Percentiles rank a stretch among this genome's conserved stretches.
Evolutionary conservation across 108 stramenopile species (phyloP).

Genomic region (Pelagomonas calceolata): DNA sequence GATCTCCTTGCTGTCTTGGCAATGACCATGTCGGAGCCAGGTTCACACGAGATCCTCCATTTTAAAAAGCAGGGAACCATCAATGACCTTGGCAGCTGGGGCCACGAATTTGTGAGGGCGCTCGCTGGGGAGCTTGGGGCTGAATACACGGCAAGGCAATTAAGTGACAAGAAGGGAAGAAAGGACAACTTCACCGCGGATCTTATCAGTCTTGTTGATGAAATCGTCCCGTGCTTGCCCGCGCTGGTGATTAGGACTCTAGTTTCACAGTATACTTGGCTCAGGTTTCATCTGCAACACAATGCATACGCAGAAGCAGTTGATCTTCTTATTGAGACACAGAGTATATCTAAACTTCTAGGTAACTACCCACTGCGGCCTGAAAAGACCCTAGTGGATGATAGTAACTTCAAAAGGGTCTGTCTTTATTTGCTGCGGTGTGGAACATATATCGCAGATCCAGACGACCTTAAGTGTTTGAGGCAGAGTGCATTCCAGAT

Average conservation of each 20-base stretch:
- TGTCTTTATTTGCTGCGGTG: conserved; percentile 94
- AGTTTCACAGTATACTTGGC: too few relatives aligned
- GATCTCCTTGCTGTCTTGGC: conserved; percentile 92
- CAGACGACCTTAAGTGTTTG: conserved; percentile 80
- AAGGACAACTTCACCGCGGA: conserved; percentile 20
- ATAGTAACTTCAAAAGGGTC: conserved; percentile 81
- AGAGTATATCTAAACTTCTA: conserved; percentile 65
- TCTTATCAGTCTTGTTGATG: conserved; percentile 78
- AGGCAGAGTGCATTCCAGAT: conserved; percentile 76
- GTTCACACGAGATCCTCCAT: conserved; percentile 47
- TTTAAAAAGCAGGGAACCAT: conserved; percentile 75
- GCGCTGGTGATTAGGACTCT: too few relatives aligned
- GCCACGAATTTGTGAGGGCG: conserved; percentile 91
- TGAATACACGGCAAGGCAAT: conserved; percentile 76
- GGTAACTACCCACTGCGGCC: conserved; percentile 12
- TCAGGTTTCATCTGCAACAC: conserved; percentile 77
- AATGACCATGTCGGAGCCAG: conserved; percentile 88
- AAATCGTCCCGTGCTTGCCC: conserved; percentile 62
- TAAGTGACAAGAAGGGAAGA: conserved; percentile 51
- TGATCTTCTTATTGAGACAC: conserved; percentile 93
- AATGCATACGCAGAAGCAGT: conserved; percentile 98
- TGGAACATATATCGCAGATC: conserved; percentile 83
- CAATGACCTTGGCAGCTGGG: conserved; percentile 83
- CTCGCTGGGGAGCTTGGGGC: conserved; percentile 93
- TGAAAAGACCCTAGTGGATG: conserved; percentile 58